Evolutionary conservation across 345 rosid species (phyloP), one percentile per base, ranked within the genome.

Genomic region (Aethionema arabicum): DNA sequence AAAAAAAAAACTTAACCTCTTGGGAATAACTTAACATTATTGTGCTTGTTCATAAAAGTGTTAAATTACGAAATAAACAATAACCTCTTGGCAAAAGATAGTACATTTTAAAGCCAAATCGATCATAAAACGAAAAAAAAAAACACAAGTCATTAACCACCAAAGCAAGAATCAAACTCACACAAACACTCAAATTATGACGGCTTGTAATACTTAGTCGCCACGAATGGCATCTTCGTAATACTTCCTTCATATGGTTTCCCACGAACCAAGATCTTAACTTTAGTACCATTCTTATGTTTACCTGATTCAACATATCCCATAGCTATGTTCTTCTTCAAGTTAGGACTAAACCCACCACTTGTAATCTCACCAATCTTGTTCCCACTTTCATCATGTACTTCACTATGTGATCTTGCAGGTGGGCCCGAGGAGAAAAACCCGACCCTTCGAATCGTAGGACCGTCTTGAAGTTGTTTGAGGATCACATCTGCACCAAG

Each of bases 321-420:
- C 99, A 95, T 95, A 30, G 95, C 85, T 51, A 95, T 85, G 80
- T 90, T 90, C 86, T 88, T 90, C 95, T 90, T 90, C 39, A 90
- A 77, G 87, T 92, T 87, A 2, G 99, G 96, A 68, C 98, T 88
- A 38, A 95, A 95, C 59, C 98, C 99, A 6, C 96, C 96, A 11
- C 99, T 95, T 7, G 99, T 95, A 66, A 95, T 68, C 81, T 95
- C 96, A 11, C 98, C 98, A 4, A 86, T 86, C 73, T 77, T 80
- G 30, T 69, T 70, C 31, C 99, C 96, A 10, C 59, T 79, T 41
- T 83, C 95, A 60, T 90, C 83, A 56, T 86, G 91, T 56, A 90
- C 83, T 86, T 88, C 95, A 32, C 99, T 95, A 73, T 90, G 96
- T 4, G 96, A 85, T 74, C 98, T 74, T 4, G 98, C 85, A 0